Percentiles rank a stretch among this genome's conserved stretches.
phyloP scores from a whole-genome alignment of 108 stramenopile species.

The Nitzschia sp. region DNA sequence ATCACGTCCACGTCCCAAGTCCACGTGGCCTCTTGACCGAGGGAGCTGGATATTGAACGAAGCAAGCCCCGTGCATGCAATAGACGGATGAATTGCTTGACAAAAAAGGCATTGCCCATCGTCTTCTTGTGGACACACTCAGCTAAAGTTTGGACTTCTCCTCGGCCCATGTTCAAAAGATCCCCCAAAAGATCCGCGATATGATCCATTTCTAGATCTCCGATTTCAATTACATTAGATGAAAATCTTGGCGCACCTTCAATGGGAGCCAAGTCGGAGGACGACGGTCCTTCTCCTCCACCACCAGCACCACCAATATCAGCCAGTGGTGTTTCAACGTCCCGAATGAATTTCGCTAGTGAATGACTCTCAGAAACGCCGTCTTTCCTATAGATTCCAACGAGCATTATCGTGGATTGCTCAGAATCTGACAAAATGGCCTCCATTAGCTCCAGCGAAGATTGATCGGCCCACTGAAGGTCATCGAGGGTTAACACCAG shows the following conservation, averaged over 20 bases:
- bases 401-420: constrained; percentile 4
- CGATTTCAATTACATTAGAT: background rate
- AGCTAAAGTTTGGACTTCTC: background rate
- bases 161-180: background rate
- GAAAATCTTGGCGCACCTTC: background rate
- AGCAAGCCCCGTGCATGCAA: constrained; percentile 12
- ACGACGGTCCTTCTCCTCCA: background rate
- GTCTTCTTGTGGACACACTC: constrained; percentile 40
- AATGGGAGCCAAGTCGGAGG: too few species aligned
- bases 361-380: background rate
- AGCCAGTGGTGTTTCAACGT: background rate
- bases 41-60: background rate
- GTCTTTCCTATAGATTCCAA: constrained; percentile 15
- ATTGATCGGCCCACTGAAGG: constrained; percentile 57
- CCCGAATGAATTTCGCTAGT: constrained; percentile 45
- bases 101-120: constrained; percentile 62
- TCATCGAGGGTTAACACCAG: constrained; percentile 48
- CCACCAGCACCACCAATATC: background rate
- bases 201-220: background rate
- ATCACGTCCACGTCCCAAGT: background rate
- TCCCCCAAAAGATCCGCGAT: background rate
- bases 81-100: constrained; percentile 42
- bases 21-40: background rate
- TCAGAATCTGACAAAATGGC: background rate
- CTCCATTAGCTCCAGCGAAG: constrained; percentile 22